phyloP scores from a whole-genome alignment of 2,329 filamentous ascomycete genomes.

The Phyllosticta capitalensis region DNA sequence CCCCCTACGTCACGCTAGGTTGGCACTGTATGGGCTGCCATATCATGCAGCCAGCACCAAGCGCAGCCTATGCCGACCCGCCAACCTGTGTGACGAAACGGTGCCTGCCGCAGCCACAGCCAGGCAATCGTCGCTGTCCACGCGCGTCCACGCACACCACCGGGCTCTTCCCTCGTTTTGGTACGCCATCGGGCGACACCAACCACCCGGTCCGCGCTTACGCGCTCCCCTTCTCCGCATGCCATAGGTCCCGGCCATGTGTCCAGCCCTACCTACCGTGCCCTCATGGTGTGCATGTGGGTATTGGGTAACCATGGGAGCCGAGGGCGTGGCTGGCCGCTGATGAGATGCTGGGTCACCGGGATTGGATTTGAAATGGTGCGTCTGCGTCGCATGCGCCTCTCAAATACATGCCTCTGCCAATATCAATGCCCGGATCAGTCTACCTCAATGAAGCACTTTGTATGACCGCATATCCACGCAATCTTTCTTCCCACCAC shows the following conservation, averaged over 20 bases:
- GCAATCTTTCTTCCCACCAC: background rate
- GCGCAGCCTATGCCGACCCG: background rate
- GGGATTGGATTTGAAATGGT: background rate
- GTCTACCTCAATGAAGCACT: background rate
- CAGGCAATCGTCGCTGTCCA: background rate
- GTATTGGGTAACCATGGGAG: background rate
- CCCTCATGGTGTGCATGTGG: background rate
- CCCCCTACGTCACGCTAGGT: background rate
- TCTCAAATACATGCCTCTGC: background rate
- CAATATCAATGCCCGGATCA: background rate
- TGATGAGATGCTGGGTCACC: background rate
- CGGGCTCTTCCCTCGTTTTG: background rate
- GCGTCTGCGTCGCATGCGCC: background rate
- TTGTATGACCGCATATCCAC: background rate
- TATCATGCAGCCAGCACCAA: background rate
- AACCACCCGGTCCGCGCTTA: background rate
- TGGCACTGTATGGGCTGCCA: background rate
- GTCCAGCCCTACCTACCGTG: background rate
- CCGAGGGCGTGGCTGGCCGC: background rate
- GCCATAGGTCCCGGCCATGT: background rate
- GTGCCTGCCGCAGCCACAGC: slow-evolving; percentile 1
- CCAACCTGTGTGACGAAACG: background rate
- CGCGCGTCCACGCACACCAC: background rate
- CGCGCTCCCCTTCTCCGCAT: background rate
- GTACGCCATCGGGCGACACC: background rate